phyloP scores from a whole-genome alignment of 1,284 basidiomycete genomes.

The Rhodotorula sp. region DNA sequence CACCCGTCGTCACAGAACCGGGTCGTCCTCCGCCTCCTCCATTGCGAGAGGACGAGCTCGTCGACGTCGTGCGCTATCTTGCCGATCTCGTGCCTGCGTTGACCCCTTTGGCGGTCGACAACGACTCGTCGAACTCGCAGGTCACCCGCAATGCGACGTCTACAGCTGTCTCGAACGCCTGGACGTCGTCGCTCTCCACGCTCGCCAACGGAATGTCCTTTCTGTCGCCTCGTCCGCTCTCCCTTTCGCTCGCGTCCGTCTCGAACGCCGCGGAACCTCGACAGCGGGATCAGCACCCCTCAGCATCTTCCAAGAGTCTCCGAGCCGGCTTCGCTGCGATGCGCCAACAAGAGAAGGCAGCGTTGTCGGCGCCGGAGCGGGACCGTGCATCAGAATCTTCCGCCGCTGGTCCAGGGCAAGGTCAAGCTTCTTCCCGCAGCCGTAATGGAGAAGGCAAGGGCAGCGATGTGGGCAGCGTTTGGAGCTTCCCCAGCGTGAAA shows the following conservation, averaged over 20 bases:
- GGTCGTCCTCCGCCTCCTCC: constrained; percentile 3
- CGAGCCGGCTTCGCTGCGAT: constrained; percentile 11
- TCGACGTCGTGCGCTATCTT: constrained; percentile 23
- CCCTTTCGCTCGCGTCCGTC: not conserved
- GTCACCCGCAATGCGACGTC: not conserved
- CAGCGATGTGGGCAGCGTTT: not conserved
- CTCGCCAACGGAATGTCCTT: constrained; percentile 9
- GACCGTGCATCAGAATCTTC: too few species aligned
- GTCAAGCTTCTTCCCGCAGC: too few species aligned
- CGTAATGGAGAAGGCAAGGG: not conserved
- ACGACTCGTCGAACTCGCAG: not conserved
- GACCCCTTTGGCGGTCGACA: not conserved
- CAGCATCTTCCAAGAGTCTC: not conserved
- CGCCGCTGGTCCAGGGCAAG: too few species aligned
- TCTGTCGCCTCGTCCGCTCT: constrained; percentile 2
- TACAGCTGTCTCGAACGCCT: not conserved
- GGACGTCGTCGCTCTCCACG: constrained; percentile 2
- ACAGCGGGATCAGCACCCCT: too few species aligned
- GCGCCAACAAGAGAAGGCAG: constrained; percentile 2
- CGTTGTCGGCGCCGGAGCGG: not conserved
- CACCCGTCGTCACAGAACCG: not conserved
- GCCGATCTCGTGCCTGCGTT: not conserved
- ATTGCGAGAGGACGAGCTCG: constrained; percentile 10
- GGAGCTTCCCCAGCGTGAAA: constrained; percentile 17
- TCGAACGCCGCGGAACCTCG: not conserved